Evolutionary conservation across 2,329 filamentous ascomycete genomes (phyloP).

Genomic region (Dactylellina sp.): DNA sequence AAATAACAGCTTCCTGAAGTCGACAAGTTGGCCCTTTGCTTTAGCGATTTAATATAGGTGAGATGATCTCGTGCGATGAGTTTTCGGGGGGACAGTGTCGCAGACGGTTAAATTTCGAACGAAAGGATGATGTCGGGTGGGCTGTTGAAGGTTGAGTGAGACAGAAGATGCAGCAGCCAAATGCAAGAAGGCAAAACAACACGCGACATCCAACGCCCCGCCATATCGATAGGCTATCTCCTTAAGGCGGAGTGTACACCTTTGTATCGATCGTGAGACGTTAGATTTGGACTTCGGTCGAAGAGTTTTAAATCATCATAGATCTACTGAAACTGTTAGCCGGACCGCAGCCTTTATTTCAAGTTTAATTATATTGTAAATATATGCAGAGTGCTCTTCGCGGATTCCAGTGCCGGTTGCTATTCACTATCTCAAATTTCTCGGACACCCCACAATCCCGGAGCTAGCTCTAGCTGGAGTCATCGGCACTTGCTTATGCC

Average conservation of each 20-base stretch:
- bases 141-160: constrained; percentile 11
- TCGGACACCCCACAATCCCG: not conserved
- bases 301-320: too few species aligned
- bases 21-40: constrained; percentile 43
- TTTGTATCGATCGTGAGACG: not conserved
- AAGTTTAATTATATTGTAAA: too few species aligned
- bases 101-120: not conserved
- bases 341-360: too few species aligned
- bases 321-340: too few species aligned
- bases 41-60: constrained; percentile 12
- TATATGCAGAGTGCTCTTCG: too few species aligned
- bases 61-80: constrained; percentile 27
- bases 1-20: constrained; percentile 45
- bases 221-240: constrained; percentile 3
- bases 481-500: not conserved
- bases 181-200: constrained; percentile 35
- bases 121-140: constrained; percentile 17
- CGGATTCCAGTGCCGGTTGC: too few species aligned
- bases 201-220: constrained; percentile 53
- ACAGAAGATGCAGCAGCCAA: constrained; percentile 2
- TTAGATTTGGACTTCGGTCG: too few species aligned
- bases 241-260: too few species aligned
- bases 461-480: too few species aligned
- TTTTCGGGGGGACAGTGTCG: constrained; percentile 12
- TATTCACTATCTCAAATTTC: not conserved